Evolutionary conservation across 2,329 filamentous ascomycete genomes (phyloP).

Genomic region (Scedosporium minutisporum): DNA sequence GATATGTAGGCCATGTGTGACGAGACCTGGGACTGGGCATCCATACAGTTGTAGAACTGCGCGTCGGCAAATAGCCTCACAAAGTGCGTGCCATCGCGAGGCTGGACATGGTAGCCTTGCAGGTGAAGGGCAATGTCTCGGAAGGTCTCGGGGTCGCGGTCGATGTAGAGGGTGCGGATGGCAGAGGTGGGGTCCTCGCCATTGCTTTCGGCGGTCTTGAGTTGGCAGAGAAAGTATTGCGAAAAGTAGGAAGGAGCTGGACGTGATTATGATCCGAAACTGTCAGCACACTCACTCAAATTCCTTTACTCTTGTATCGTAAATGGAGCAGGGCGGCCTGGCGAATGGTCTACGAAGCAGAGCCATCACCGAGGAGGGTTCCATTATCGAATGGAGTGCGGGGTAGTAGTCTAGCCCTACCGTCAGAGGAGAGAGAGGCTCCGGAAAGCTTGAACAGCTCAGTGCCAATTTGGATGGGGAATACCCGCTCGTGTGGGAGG

Average conservation of each 20-base stretch:
- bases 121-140: conserved; percentile 82
- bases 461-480: conserved; percentile 64
- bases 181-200: conserved; percentile 36
- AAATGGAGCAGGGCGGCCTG: no score
- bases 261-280: neutral
- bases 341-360: no score
- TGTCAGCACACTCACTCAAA: neutral
- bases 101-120: conserved; percentile 81
- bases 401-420: conserved; percentile 29
- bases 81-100: conserved; percentile 75
- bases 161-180: conserved; percentile 83
- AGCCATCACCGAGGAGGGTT: no score
- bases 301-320: no score
- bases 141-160: conserved; percentile 84
- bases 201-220: conserved; percentile 52
- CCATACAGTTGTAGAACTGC: conserved; percentile 79
- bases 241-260: conserved; percentile 93
- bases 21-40: neutral
- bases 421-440: conserved; percentile 63
- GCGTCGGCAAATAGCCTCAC: conserved; percentile 90
- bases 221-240: conserved; percentile 80
- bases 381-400: neutral
- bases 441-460: conserved; percentile 66
- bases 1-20: no score
- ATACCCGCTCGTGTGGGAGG: conserved; percentile 62